Base-by-base conservation (phyloP, 176 grass and related monocot genomes). In the Triticum timopheevii region DNA sequence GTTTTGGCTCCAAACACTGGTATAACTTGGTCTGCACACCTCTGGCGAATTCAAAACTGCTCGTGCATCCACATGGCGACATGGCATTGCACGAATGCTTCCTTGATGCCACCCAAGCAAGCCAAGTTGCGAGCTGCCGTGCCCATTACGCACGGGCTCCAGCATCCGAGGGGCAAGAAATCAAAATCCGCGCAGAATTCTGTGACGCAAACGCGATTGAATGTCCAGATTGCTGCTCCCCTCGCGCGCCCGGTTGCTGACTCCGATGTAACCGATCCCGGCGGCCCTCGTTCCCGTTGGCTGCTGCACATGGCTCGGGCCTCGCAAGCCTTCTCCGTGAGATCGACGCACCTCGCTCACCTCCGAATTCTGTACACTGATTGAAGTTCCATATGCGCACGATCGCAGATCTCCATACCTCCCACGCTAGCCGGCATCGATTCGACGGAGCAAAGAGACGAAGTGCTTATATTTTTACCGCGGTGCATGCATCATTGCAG, bases 401-500 rank as follows among this genome's bases (percentile, higher is more conserved):
- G 6, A 62, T 83, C 88, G 68, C 65, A 73, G 31, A 90, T 73
- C 79, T 65, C 89, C 24, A 83, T 77, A 19, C 70, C 49, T 27
- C 71, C 27, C 34, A 73, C 3, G 24, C 40, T 65, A 58, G 42
- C 6, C 83, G 61, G 74, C 80, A 67, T 90, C 59, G 67, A 74
- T 73, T 52, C n/a, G 42, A 90, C 72, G 89, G 75, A 73, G 83
- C 44, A 27, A 75, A 34, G 63, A 76, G 7, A 22, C 20, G 11
- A 23, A 65, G 82, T 12, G 3, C 11, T 45, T 45, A 83, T 81
- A 34, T 34, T 69, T 69, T 73, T 56, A 73, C 30, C 66, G 11
- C 54, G 25, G 25, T 3, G 12, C 13, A 8, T n/a, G 80, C 80
- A 84, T 90, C 75, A 84, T 87, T 84, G 59, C 66, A 77, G 45